phyloP scores from a whole-genome alignment of 768 basidiomycete genomes.

The Erythrobasidium yunnanense region DNA sequence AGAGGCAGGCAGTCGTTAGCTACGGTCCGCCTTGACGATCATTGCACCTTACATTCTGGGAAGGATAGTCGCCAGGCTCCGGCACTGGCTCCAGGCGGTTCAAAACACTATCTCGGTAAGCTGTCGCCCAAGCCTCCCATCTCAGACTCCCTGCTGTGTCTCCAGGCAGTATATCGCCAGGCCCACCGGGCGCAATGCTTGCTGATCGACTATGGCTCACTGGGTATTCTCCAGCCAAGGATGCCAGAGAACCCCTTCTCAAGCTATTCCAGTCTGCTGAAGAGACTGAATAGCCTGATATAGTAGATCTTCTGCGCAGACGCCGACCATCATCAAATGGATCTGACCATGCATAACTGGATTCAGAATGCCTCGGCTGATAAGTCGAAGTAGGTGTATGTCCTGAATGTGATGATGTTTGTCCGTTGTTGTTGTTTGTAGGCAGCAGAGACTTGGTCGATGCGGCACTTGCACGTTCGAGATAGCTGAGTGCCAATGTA shows the following conservation, averaged over 20 bases:
- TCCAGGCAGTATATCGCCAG: neutral
- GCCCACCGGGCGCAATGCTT: neutral
- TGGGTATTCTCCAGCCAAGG: neutral
- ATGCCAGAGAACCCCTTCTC: neutral
- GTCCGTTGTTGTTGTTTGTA: neutral
- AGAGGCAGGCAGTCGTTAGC: neutral
- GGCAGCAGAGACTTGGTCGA: neutral
- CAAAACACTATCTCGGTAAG: slow-evolving; percentile 2
- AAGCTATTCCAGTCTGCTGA: slow-evolving; percentile 16
- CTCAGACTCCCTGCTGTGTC: neutral
- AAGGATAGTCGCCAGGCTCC: neutral
- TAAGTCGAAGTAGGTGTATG: neutral
- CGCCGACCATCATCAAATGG: neutral
- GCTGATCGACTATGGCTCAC: neutral
- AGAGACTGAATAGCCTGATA: slow-evolving; percentile 17
- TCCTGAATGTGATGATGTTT: neutral
- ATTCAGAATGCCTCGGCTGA: neutral
- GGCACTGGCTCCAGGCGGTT: neutral
- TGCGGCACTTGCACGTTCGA: neutral
- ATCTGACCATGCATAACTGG: slow-evolving; percentile 1
- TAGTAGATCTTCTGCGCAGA: slow-evolving; percentile 11
- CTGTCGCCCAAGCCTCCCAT: slow-evolving; percentile 21
- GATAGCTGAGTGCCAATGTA: neutral
- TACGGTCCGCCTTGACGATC: neutral
- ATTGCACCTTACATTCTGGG: neutral